Conservation (phyloP, 1,284 basidiomycete species). For the Melanopsichium pennsylvanicum region DNA sequence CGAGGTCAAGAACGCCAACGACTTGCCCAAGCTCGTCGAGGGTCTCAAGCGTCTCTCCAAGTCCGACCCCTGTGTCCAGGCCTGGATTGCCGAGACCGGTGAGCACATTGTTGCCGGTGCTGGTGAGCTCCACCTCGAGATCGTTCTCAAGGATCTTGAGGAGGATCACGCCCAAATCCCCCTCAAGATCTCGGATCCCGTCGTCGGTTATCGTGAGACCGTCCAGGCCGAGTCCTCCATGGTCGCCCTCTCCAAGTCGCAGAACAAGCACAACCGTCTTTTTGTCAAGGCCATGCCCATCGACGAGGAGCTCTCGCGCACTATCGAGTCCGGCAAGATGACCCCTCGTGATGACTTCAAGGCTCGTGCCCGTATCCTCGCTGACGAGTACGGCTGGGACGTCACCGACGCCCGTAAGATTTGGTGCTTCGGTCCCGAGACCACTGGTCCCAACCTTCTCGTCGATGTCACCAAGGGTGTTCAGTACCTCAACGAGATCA, state of each 20-base stretch:
- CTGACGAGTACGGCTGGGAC: slow-evolving; percentile 98
- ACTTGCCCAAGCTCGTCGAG: slow-evolving; percentile 99
- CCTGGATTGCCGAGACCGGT: slow-evolving; percentile 89
- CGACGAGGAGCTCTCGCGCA: slow-evolving; percentile 90
- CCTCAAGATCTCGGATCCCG: slow-evolving; percentile 97
- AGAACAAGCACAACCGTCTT: slow-evolving; percentile 99
- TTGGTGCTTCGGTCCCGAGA: slow-evolving; percentile 99
- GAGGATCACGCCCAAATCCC: slow-evolving; percentile 99
- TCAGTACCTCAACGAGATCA: slow-evolving; percentile 81
- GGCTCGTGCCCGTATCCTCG: slow-evolving; percentile 89
- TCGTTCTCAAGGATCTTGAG: slow-evolving; percentile 99
- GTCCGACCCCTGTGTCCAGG: slow-evolving; percentile 99
- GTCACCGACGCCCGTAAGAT: slow-evolving; percentile 99
- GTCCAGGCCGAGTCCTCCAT: slow-evolving; percentile 96
- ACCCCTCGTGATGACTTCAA: slow-evolving; percentile 97
- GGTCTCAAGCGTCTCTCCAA: slow-evolving; percentile 99
- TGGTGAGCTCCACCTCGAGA: slow-evolving; percentile 98
- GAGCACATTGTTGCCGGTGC: slow-evolving; percentile 99
- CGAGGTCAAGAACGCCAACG: slow-evolving; percentile 99
- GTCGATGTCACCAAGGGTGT: slow-evolving; percentile 99
- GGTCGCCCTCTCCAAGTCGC: slow-evolving; percentile 96
- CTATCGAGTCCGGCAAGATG: slow-evolving; percentile 88
- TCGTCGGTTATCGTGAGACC: slow-evolving; percentile 98
- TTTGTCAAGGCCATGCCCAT: slow-evolving; percentile 92
- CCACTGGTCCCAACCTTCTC: slow-evolving; percentile 94